These are phyloP conservation scores for Microcos paniculata DNA, from an alignment of 345 rosid genomes.

Conservation along the genomic window DNA sequence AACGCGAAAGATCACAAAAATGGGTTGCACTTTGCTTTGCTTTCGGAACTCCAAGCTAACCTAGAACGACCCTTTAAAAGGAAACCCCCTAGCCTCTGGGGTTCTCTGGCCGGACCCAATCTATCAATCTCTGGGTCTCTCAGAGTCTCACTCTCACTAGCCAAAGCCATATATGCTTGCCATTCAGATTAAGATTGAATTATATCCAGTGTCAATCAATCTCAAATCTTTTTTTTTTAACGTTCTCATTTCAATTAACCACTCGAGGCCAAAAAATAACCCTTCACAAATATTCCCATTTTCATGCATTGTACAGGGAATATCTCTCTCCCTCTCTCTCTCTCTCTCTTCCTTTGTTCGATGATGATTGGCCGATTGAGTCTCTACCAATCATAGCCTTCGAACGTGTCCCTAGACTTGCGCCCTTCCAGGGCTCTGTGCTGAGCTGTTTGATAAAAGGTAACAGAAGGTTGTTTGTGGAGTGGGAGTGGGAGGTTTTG, in stretches of 20 bases:
- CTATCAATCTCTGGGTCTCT: background rate
- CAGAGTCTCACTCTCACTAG: background rate
- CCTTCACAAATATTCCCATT: background rate
- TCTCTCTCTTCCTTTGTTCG: too few species aligned
- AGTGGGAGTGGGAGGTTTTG: background rate
- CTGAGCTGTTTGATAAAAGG: slow-evolving; percentile 18
- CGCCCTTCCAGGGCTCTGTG: background rate
- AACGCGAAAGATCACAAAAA: background rate
- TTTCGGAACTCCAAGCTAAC: background rate
- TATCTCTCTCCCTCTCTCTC: background rate
- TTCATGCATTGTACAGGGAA: background rate
- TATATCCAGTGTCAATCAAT: slow-evolving; percentile 6
- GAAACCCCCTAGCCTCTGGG: background rate
- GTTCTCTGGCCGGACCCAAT: background rate
- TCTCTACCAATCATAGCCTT: background rate
- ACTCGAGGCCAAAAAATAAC: background rate
- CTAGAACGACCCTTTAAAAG: slow-evolving; percentile 9
- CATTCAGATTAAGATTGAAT: background rate
- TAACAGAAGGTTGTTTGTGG: too few species aligned
- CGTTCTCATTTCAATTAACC: background rate
- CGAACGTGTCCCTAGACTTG: background rate
- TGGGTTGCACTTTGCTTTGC: background rate
- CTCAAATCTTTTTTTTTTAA: background rate
- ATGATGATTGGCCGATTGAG: slow-evolving; percentile 6
- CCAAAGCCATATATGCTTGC: background rate